Evolutionary conservation across 2,329 filamentous ascomycete genomes (phyloP).

Genomic region (Lachnellula hyalina): DNA sequence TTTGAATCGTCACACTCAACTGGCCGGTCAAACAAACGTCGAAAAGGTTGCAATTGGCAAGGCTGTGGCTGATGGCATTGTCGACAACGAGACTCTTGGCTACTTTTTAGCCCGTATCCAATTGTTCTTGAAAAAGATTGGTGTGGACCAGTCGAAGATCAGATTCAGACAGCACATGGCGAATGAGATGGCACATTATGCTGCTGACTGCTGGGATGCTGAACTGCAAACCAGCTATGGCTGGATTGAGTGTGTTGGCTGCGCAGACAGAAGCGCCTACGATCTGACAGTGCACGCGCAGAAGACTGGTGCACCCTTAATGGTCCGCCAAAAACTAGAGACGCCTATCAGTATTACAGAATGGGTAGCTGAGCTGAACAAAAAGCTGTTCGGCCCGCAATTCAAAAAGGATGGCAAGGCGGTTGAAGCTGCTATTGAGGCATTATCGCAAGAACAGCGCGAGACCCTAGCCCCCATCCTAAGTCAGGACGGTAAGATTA

Average conservation of each 20-base stretch:
- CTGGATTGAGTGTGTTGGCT: constrained; percentile 98
- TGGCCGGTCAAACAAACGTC: constrained; percentile 75
- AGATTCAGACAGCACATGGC: constrained; percentile 97
- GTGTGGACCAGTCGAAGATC: constrained; percentile 80
- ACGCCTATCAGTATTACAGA: constrained; percentile 78
- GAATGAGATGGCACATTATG: constrained; percentile 89
- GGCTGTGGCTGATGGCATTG: constrained; percentile 73
- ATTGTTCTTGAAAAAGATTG: constrained; percentile 82
- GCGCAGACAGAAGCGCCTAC: constrained; percentile 91
- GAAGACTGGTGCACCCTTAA: constrained; percentile 79
- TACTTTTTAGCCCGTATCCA: constrained; percentile 96
- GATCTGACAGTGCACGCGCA: constrained; percentile 89
- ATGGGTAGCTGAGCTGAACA: constrained; percentile 82
- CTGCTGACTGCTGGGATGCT: constrained; percentile 95
- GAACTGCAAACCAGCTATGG: constrained; percentile 87
- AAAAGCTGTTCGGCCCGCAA: constrained; percentile 90
- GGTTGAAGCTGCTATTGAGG: constrained; percentile 73
- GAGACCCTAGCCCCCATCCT: constrained; percentile 75
- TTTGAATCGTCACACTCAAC: constrained; percentile 78
- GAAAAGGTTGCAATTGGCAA: constrained; percentile 74
- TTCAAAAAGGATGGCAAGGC: constrained; percentile 93
- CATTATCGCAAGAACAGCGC: constrained; percentile 65
- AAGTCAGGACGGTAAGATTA: constrained; percentile 66
- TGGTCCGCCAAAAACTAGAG: constrained; percentile 76
- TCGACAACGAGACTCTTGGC: constrained; percentile 96